Base-by-base conservation (phyloP, 352 stramenopile genomes). In the Pythium inflatum region DNA sequence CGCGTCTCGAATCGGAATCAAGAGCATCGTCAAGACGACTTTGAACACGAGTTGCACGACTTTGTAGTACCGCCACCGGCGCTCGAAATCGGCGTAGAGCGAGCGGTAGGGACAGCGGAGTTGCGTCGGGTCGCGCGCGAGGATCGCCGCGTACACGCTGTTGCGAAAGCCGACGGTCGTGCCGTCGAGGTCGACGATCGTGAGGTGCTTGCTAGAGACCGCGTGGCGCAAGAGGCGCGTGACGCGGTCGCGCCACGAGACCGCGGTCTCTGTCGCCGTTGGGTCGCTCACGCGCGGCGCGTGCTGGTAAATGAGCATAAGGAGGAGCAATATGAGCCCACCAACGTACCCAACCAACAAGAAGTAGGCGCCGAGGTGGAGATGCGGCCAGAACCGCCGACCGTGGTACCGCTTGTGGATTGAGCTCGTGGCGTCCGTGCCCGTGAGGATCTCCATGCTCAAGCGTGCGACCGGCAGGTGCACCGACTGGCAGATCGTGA, bases 51-150 rank as follows among this genome's bases (percentile, higher is more conserved):
- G 59, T 49, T 83, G 71, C 2, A 81, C 60, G 0, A 87, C 73
- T 62, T 87, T 85, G 68, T 89, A 89, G 67, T 77, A 77, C 9
- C 72, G 71, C 81, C 81, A 89, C 5, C 68, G 66, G 20, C 66
- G 68, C 65, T 89, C 79, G 41, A 87, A 86, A 36, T 77, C 71
- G 6, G 58, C 69, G 69, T 89, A 89, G 8, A 89, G 73, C 34
- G 78, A 86, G 0, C 75, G 76, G 49, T 85, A 89, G 2, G 81
- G 81, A 45, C 75, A 85, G 16, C 59, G 65, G 27, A 83, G 54
- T 50, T 89, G 81, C 2, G 54, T 74, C 16, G 79, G 74, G 31
- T 86, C 76, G 12, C 66, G 69, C 4, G 62, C 34, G 14, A 89
- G 58, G 0, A 83, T 64, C 9, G 70, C 67, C 2, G 75, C 63